Conservation (phyloP, 2,329 filamentous ascomycete species). For the Trichoderma arundinaceum region DNA sequence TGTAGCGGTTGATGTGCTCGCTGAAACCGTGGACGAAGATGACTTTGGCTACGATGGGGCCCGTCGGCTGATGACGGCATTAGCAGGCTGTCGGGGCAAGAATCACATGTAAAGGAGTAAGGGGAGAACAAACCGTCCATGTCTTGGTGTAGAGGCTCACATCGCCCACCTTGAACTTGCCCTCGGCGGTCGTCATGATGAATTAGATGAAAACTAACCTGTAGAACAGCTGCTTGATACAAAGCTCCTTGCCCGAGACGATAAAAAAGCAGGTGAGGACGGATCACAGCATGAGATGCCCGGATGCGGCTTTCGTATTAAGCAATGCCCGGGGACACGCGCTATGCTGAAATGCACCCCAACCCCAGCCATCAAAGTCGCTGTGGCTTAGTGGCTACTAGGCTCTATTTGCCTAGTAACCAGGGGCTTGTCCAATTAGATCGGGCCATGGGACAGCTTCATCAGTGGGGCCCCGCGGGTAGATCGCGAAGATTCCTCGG, state of each 20-base stretch:
- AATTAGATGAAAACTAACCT: not conserved
- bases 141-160: constrained; percentile 61
- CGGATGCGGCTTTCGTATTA: not conserved
- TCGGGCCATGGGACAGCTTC: not conserved
- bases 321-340: not conserved
- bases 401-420: no score
- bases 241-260: not conserved
- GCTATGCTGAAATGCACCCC: not conserved
- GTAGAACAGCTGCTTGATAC: not conserved
- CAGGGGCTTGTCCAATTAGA: not conserved
- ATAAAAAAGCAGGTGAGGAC: not conserved
- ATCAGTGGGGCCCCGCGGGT: not conserved
- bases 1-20: constrained; percentile 82
- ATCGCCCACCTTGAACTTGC: constrained; percentile 54
- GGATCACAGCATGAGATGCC: not conserved
- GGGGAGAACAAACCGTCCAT: constrained; percentile 58
- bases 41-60: constrained; percentile 69
- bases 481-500: constrained; percentile 20
- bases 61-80: constrained; percentile 55
- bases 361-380: no score
- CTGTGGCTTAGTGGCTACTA: not conserved
- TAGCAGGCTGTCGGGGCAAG: not conserved
- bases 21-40: constrained; percentile 89
- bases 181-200: constrained; percentile 54
- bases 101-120: not conserved